Evolutionary conservation across 1,284 basidiomycete species (phyloP), one percentile per base, ranked within the genome.

Genomic region (Ganoderma boninense): DNA sequence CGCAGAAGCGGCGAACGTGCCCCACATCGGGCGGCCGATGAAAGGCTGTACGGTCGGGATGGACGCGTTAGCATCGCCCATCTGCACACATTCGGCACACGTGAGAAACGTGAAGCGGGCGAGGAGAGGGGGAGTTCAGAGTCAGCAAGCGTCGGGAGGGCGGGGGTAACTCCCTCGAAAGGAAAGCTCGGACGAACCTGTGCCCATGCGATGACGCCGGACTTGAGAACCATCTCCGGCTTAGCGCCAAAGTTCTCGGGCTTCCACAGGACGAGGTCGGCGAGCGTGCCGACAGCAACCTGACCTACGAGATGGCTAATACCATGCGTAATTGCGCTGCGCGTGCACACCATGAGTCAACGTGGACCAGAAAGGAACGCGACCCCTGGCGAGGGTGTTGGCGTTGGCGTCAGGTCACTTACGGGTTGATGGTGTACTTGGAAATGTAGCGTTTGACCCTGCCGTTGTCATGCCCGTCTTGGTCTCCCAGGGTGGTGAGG

Each of bases 361-460:
- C 49, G 10, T 38, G 3, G 23, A 14, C 18, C 23, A 11, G 46
- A n/a, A 40, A 46, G 23, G 65, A 18, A 42, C 16, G 35, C 11
- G 13, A 56, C 13, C 52, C 11, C 32, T 44, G 11, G 26, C 29
- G 16, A 23, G 52, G 26, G 29, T 4, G 14, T 32, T 4, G 29
- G 29, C 29, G 49, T 54, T 23, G 49, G 23, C 23, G 23, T 23
- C n/a, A 52, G 4, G 49, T 26, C 10, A 88, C 95, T 79, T 74
- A 97, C 95, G 98, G 97, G 80, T 99, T 99, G 81, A 99, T 91
- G 13, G 97, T 99, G 81, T 99, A 98, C 80, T 99, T 99, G 16
- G 97, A 89, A 26, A 99, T 87, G 82, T 99, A 99, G 69, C 97
- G 89, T 85, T 98, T 99, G 68, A 99, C 97, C n/a, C 97, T 88